phyloP scores from a whole-genome alignment of 345 rosid species.

The Erysimum cheiranthoides region DNA sequence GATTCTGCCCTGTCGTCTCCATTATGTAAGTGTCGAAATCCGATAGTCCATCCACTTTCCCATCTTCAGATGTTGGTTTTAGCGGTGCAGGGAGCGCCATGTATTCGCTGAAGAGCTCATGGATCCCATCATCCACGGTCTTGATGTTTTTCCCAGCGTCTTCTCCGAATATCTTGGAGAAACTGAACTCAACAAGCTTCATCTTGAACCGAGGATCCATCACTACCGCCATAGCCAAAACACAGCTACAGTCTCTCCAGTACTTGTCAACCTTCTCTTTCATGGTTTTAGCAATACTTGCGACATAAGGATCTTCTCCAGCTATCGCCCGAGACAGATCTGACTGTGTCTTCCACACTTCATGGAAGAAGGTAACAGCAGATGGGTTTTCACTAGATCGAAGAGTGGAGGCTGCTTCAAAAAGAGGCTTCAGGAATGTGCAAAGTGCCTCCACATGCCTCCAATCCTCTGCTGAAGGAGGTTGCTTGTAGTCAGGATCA shows the following conservation, averaged over 20 bases:
- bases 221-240: slow-evolving; percentile 80
- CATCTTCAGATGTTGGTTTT: slow-evolving; percentile 69
- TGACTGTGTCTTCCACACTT: slow-evolving; percentile 84
- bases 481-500: slow-evolving; percentile 78
- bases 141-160: slow-evolving; percentile 69
- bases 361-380: slow-evolving; percentile 73
- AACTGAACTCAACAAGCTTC: slow-evolving; percentile 97
- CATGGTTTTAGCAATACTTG: slow-evolving; percentile 60
- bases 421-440: slow-evolving; percentile 71
- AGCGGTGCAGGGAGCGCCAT: slow-evolving; percentile 70
- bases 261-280: slow-evolving; percentile 70
- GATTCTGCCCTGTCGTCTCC: slow-evolving; percentile 62
- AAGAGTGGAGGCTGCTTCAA: slow-evolving; percentile 69
- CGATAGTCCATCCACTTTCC: slow-evolving; percentile 67
- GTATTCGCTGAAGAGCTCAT: slow-evolving; percentile 82
- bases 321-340: slow-evolving; percentile 64
- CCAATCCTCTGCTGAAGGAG: slow-evolving; percentile 82
- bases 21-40: slow-evolving; percentile 71
- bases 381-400: slow-evolving; percentile 55
- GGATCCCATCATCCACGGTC: slow-evolving; percentile 80
- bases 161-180: slow-evolving; percentile 80
- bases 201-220: slow-evolving; percentile 99
- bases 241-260: slow-evolving; percentile 86
- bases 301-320: slow-evolving; percentile 66
- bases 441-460: slow-evolving; percentile 69